A percentile compares a stretch with the other conserved stretches of the same genome.
Evolutionary conservation across 306 rosid species (phyloP).

Genomic region (Chamaecrista fasciculata): DNA sequence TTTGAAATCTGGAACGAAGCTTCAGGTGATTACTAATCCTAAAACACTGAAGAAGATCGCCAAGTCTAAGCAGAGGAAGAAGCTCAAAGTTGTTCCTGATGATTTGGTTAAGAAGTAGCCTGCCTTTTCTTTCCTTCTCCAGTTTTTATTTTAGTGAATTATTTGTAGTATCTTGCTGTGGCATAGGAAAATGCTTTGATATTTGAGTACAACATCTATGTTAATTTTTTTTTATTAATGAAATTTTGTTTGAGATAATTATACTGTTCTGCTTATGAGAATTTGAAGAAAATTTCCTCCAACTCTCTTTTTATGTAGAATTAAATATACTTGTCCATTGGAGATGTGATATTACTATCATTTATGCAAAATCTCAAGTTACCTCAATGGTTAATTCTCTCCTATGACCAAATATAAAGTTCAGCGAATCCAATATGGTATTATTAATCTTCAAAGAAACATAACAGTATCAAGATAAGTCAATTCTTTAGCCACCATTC

Average conservation of each 20-base stretch:
- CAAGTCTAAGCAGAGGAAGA: conserved; percentile 71
- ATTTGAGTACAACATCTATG: background rate
- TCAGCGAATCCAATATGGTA: background rate
- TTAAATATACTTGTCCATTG: background rate
- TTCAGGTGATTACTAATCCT: conserved; percentile 79
- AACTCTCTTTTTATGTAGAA: background rate
- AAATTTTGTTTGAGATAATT: background rate
- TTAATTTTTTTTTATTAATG: background rate
- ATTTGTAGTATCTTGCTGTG: background rate
- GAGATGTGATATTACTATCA: background rate
- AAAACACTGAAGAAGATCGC: conserved; percentile 81
- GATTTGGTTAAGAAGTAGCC: conserved; percentile 42
- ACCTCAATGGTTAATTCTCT: background rate
- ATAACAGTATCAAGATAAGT: no score
- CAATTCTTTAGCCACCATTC: no score
- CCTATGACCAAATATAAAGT: background rate
- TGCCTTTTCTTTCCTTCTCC: background rate
- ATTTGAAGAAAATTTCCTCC: background rate
- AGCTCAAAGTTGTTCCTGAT: conserved; percentile 73
- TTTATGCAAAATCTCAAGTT: background rate
- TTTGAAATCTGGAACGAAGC: conserved; percentile 69
- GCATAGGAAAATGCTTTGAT: background rate
- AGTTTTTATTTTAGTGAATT: background rate
- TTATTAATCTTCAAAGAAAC: background rate
- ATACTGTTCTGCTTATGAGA: background rate